Percentiles rank a stretch among this genome's conserved stretches.
These are phyloP conservation scores for Malassezia japonica DNA, from an alignment of 1,284 basidiomycete genomes.

Conservation along the genomic window DNA sequence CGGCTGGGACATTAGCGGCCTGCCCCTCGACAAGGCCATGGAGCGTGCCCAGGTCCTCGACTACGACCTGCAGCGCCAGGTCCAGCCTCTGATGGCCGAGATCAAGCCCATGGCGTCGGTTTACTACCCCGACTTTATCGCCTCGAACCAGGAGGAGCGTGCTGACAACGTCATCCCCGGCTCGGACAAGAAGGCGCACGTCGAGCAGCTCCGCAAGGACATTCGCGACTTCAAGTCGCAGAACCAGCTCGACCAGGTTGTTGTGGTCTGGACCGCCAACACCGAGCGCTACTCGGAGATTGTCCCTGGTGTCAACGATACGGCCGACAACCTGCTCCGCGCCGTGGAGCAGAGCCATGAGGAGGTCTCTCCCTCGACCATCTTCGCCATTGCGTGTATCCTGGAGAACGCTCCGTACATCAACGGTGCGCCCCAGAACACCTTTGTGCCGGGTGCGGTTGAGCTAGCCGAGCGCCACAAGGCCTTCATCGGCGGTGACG, in stretches of 20 bases:
- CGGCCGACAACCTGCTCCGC: slow-evolving; percentile 73
- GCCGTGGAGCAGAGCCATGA: slow-evolving; percentile 75
- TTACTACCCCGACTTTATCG: slow-evolving; percentile 65
- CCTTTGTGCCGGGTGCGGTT: slow-evolving; percentile 91
- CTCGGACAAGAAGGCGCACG: slow-evolving; percentile 73
- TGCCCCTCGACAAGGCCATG: slow-evolving; percentile 84
- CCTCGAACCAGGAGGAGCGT: slow-evolving; percentile 91
- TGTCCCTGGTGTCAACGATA: slow-evolving; percentile 89
- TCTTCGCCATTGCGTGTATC: slow-evolving; percentile 92
- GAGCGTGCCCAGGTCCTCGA: slow-evolving; percentile 84
- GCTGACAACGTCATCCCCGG: slow-evolving; percentile 86
- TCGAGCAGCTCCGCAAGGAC: slow-evolving; percentile 82
- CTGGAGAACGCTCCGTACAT: slow-evolving; percentile 91
- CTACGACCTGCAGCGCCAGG: slow-evolving; percentile 92
- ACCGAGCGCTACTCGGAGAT: slow-evolving; percentile 96
- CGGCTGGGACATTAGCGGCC: slow-evolving; percentile 91
- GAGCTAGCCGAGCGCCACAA: slow-evolving; percentile 78
- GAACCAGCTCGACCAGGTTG: slow-evolving; percentile 67
- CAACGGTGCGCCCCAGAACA: slow-evolving; percentile 98
- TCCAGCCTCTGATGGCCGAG: slow-evolving; percentile 71
- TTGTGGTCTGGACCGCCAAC: slow-evolving; percentile 97
- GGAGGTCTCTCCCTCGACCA: slow-evolving; percentile 86
- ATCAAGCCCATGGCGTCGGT: slow-evolving; percentile 84
- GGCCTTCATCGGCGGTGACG: slow-evolving; percentile 94
- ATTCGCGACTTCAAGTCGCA: slow-evolving; percentile 84